Evolutionary conservation across 495 filamentous ascomycete genomes (phyloP), one percentile per base, ranked within the genome.

Genomic region (Penicillium ochrochloron): DNA sequence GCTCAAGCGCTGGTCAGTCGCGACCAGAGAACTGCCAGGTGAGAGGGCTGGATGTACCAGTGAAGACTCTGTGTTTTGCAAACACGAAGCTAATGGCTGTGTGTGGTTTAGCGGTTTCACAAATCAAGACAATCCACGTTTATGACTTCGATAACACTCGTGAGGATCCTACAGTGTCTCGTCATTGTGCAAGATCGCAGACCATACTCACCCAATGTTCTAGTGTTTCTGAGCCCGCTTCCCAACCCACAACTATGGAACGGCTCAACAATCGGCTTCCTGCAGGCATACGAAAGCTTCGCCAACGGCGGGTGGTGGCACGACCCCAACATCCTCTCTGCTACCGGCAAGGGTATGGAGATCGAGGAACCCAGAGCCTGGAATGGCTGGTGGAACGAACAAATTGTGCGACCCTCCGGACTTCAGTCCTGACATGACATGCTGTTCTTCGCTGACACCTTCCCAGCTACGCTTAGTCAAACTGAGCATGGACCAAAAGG

Each of bases 81-180:
- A 50, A 19, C 42, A 56, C 29, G 57, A 61, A 65, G 52, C 66
- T 55, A 39, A 59, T 17, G 14, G 51, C 29, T 37, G 57, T 71
- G 44, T 25, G 17, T 57, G 59, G 39, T 37, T 23, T 62, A 89
- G 87, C 83, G 60, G 79, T 86, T 21, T 82, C 89, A 21, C 81
- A 85, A 68, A 89, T 98, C 70, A 91, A 86, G 72, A 74, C 86
- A 8, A 87, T 99, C 57, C 95, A 99, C 73, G 84, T 99, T 62
- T 99, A 98, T 80, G 95, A 99, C 78, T 99, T 99, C 74, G 95
- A 99, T 73, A 98, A 99, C 70, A 99, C 95, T 42, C 80, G 93
- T 96, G 82, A 76, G 86, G 69, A 39, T 57, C 51, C 23, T 46
- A 3, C 37, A 19, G 3, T 17, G 48, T 31, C 27, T 15, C 5